These are phyloP conservation scores for Aquanectria penicillioides DNA, from an alignment of 2,329 filamentous ascomycete species.

Conservation along the genomic window DNA sequence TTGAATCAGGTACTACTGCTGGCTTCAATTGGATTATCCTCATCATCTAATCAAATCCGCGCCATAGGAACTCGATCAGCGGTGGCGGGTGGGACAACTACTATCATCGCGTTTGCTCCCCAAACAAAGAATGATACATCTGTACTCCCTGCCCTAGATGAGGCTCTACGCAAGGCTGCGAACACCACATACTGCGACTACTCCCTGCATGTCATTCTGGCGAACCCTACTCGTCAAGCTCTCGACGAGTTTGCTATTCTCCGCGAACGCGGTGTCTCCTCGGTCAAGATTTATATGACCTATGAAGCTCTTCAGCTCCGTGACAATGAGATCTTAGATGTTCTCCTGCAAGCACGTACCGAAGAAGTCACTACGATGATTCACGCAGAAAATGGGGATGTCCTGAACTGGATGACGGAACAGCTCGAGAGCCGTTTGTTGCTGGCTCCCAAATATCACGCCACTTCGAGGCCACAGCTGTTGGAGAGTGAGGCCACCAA, in stretches of 20 bases:
- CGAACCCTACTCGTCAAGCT: not conserved
- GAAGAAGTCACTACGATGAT: constrained; percentile 62
- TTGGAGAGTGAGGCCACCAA: not conserved
- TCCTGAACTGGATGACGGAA: constrained; percentile 64
- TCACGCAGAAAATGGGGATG: constrained; percentile 63
- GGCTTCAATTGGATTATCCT: too few relatives aligned
- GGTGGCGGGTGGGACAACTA: not conserved
- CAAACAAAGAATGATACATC: not conserved
- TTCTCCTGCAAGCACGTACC: not conserved
- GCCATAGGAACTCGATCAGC: not conserved
- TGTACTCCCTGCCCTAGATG: not conserved
- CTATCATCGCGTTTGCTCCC: not conserved
- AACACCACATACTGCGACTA: not conserved
- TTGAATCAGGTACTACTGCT: not conserved
- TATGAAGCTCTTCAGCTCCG: not conserved
- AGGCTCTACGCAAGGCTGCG: not conserved
- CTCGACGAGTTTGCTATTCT: not conserved
- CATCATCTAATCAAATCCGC: too few relatives aligned
- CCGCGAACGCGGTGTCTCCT: not conserved
- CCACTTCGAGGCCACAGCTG: not conserved
- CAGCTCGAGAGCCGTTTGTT: constrained; percentile 59
- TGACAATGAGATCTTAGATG: not conserved
- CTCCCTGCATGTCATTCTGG: not conserved
- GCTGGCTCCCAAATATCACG: constrained; percentile 62
- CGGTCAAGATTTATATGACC: constrained; percentile 1